phyloP scores from a whole-genome alignment of 2,329 filamentous ascomycete species.

The Neobulgaria alba region DNA sequence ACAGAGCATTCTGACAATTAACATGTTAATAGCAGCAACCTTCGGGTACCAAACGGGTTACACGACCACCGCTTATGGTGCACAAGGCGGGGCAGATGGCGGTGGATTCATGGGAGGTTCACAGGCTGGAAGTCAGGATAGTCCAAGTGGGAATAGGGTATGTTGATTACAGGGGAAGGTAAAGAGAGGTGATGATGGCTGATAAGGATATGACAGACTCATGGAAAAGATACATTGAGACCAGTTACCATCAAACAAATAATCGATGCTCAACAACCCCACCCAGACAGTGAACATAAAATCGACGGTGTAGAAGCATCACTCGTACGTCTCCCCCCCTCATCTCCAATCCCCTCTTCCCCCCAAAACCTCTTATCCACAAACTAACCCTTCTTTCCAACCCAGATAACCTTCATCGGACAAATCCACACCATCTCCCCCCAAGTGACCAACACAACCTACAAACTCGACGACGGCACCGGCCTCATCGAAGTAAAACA shows the following conservation, averaged over 20 bases:
- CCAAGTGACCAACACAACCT: conserved; percentile 87
- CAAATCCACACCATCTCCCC: conserved; percentile 80
- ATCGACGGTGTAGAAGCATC: conserved; percentile 71
- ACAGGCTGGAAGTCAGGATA: conserved; percentile 48
- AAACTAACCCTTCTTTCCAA: conserved; percentile 3
- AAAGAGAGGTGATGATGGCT: too few relatives aligned
- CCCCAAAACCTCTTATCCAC: neutral
- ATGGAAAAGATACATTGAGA: conserved; percentile 77
- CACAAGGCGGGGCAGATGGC: conserved; percentile 48
- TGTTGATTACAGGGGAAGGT: conserved; percentile 2
- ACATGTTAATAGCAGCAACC: conserved; percentile 20
- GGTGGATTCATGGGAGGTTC: conserved; percentile 56
- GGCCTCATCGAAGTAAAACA: conserved; percentile 85
- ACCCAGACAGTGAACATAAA: conserved; percentile 67
- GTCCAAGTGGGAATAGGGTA: conserved; percentile 39
- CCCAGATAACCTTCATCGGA: conserved; percentile 79
- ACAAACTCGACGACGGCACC: conserved; percentile 91
- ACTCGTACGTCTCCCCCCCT: conserved; percentile 32
- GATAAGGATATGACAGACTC: too few relatives aligned
- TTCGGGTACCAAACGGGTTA: conserved; percentile 24
- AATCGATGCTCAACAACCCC: conserved; percentile 68
- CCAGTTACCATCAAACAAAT: conserved; percentile 96
- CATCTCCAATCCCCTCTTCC: neutral
- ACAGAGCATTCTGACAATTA: too few relatives aligned
- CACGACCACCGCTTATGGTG: conserved; percentile 33